Evolutionary conservation across 768 basidiomycete genomes (phyloP).

Genomic region (Suillus lakei): DNA sequence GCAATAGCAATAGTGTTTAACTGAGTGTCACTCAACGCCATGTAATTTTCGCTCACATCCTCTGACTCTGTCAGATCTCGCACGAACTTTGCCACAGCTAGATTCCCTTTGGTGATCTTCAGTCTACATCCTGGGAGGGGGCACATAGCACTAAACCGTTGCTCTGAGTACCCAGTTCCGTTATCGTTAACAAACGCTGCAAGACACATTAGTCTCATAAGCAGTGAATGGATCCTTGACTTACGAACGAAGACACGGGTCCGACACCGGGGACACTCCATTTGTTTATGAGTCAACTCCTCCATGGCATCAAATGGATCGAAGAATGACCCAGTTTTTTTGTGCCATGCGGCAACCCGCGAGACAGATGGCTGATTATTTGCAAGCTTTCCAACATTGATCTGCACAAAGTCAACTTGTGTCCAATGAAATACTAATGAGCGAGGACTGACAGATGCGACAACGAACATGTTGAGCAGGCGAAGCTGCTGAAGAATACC

Average conservation of each 20-base stretch:
- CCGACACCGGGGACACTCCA: constrained; percentile 43
- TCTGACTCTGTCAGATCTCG: constrained; percentile 39
- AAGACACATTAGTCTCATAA: neutral
- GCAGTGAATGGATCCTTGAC: constrained; percentile 15
- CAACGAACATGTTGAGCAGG: constrained; percentile 31
- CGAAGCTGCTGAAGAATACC: constrained; percentile 26
- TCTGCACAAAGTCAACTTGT: constrained; percentile 17
- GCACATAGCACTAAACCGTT: constrained; percentile 43
- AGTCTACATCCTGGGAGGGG: constrained; percentile 42
- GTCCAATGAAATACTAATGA: neutral
- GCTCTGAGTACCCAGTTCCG: constrained; percentile 55
- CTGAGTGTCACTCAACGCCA: constrained; percentile 41
- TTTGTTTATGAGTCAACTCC: constrained; percentile 24
- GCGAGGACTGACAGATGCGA: constrained; percentile 31
- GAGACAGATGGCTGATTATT: constrained; percentile 19
- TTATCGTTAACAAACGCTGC: constrained; percentile 45
- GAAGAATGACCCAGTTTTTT: constrained; percentile 32
- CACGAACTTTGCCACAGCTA: constrained; percentile 49
- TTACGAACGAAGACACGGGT: constrained; percentile 34
- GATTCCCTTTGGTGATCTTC: constrained; percentile 44
- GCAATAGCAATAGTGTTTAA: neutral
- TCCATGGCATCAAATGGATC: constrained; percentile 42
- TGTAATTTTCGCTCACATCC: constrained; percentile 22
- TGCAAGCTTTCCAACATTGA: constrained; percentile 26
- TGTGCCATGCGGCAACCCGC: constrained; percentile 26